These are phyloP conservation scores for Striga hermonthica DNA, from an alignment of 305 asterid species.

Conservation along the genomic window DNA sequence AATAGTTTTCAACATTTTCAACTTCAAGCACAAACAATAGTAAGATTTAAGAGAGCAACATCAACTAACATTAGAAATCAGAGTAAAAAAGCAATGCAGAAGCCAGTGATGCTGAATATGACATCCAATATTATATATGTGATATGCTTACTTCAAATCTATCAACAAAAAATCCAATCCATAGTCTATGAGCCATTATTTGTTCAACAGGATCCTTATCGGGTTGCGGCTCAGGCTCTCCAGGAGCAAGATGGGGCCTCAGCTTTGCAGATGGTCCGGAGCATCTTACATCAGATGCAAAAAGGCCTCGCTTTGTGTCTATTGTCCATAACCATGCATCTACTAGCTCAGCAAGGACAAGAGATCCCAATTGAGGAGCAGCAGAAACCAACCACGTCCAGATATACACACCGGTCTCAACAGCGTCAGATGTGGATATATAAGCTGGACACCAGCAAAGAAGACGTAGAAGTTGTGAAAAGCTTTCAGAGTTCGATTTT, in stretches of 20 bases:
- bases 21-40: slow-evolving; percentile 27
- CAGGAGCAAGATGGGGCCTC: slow-evolving; percentile 97
- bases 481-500: slow-evolving; percentile 73
- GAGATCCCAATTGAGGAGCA: slow-evolving; percentile 95
- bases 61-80: slow-evolving; percentile 19
- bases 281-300: slow-evolving; percentile 78
- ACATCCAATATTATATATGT: slow-evolving; percentile 23
- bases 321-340: slow-evolving; percentile 99
- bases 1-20: slow-evolving; percentile 30
- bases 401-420: slow-evolving; percentile 94
- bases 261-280: slow-evolving; percentile 94
- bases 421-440: slow-evolving; percentile 90
- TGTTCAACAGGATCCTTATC: slow-evolving; percentile 92
- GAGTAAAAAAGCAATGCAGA: slow-evolving; percentile 22
- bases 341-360: slow-evolving; percentile 96
- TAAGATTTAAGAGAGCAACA: slow-evolving; percentile 11
- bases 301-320: slow-evolving; percentile 96
- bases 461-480: slow-evolving; percentile 96
- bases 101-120: slow-evolving; percentile 26
- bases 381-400: slow-evolving; percentile 99
- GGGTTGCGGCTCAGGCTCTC: slow-evolving; percentile 85
- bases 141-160: slow-evolving; percentile 82
- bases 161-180: slow-evolving; percentile 97
- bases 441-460: slow-evolving; percentile 99
- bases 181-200: slow-evolving; percentile 90